Base-by-base conservation (phyloP, 495 filamentous ascomycete genomes). In the Aspergillus bridgeri region DNA sequence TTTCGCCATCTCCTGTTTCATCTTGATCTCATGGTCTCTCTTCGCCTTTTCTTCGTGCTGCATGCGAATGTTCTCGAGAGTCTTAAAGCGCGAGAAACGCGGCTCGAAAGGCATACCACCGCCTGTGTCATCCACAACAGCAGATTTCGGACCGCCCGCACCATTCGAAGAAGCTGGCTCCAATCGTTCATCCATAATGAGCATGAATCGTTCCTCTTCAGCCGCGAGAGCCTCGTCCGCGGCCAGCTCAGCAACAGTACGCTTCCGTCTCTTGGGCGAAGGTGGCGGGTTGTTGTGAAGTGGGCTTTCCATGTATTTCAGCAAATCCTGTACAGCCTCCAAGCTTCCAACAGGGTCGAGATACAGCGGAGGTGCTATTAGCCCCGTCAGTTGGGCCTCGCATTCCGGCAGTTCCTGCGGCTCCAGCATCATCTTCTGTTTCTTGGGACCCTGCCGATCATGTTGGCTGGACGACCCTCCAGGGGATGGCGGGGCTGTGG, bases 191-290 rank as follows among this genome's bases (percentile, higher is more conserved):
- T 99, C 94, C 77, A 93, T 86, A 48, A 90, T 87, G 38, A 98
- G 90, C 88, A 98, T 92, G 61, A 91, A 92, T 24, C 89, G 79
- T 68, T 97, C 91, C 67, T 91, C 86, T 47, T 94, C 87, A 11
- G 91, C 92, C 6, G 91, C 91, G 57, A 89, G 75, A 0, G 94
- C 92, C 68, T 98, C 92, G 67, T 98, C 94, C 3, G 92, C 92
- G 27, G 89, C 93, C 70, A 97, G 81, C 64, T 99, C 92, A 6
- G 95, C 94, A 11, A 92, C 86, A 0, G 94, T 99, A 56, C 93
- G 83, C 79, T 99, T 98, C 56, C 95, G 82, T 22, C 85, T 83
- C 77, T 96, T 97, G 17, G 91, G 92, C 51, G 87, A 79, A 1
- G 95, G 93, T 27, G 89, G 86, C 27, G 83, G 79, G 53, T 87